Conservation (phyloP, 352 stramenopile genomes). For the Phytophthora brassicae region DNA sequence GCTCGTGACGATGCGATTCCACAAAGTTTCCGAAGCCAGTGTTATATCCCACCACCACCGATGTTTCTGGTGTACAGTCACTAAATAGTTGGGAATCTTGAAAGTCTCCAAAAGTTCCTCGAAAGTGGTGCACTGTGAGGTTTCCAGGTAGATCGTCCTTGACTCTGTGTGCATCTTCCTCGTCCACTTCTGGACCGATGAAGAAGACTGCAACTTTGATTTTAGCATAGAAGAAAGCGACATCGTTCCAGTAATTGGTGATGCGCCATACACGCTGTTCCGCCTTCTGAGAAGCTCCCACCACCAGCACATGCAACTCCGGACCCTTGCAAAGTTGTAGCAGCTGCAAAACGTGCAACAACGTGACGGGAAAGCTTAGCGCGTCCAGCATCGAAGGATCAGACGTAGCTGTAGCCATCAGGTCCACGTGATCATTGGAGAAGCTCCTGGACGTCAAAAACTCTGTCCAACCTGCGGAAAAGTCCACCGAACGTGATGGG, state of each 20-base stretch:
- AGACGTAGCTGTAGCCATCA: slow-evolving; percentile 40
- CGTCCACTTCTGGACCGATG: slow-evolving; percentile 58
- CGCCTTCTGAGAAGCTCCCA: slow-evolving; percentile 66
- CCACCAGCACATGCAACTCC: slow-evolving; percentile 46
- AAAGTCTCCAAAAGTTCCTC: slow-evolving; percentile 59
- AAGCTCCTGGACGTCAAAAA: slow-evolving; percentile 43
- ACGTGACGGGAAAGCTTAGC: slow-evolving; percentile 70
- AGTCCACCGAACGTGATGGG: slow-evolving; percentile 16
- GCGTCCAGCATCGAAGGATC: slow-evolving; percentile 79
- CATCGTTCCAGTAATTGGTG: slow-evolving; percentile 71
- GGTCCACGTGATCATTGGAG: slow-evolving; percentile 14
- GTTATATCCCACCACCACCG: slow-evolving; percentile 70
- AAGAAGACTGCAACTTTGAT: slow-evolving; percentile 53
- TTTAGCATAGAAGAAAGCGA: slow-evolving; percentile 41
- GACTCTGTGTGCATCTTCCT: slow-evolving; percentile 4
- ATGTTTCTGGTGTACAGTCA: slow-evolving; percentile 40
- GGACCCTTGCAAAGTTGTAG: slow-evolving; percentile 29
- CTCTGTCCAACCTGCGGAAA: slow-evolving; percentile 51
- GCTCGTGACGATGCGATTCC: slow-evolving; percentile 43
- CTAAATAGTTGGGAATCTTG: slow-evolving; percentile 31
- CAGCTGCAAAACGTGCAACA: slow-evolving; percentile 44
- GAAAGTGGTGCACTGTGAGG: slow-evolving; percentile 38
- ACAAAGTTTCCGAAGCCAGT: slow-evolving; percentile 83
- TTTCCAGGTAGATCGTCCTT: slow-evolving; percentile 20
- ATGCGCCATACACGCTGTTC: slow-evolving; percentile 70